These are phyloP conservation scores for Castanea crenata DNA, from an alignment of 306 rosid genomes.

Conservation along the genomic window DNA sequence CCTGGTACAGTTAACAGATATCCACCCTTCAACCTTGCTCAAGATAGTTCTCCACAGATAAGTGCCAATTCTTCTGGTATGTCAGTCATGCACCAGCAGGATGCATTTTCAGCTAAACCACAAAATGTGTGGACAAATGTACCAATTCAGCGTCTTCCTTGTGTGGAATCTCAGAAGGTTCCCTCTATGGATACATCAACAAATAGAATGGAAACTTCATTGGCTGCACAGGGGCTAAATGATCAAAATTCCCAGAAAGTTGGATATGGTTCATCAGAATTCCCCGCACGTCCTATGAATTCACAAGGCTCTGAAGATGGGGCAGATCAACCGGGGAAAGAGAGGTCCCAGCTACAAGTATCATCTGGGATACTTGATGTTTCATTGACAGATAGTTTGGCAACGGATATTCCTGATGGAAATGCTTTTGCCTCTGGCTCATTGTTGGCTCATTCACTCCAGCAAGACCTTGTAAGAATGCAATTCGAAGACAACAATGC, in stretches of 20 bases:
- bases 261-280: constrained; percentile 26
- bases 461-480: constrained; percentile 31
- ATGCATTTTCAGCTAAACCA: constrained; percentile 24
- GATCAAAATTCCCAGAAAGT: constrained; percentile 26
- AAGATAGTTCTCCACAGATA: constrained; percentile 29
- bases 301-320: constrained; percentile 32
- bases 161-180: constrained; percentile 25
- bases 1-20: constrained; percentile 26
- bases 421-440: constrained; percentile 33
- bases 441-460: constrained; percentile 24
- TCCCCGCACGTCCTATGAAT: constrained; percentile 14
- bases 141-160: constrained; percentile 23
- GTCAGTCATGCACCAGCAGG: constrained; percentile 33
- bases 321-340: constrained; percentile 19
- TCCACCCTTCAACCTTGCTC: constrained; percentile 29
- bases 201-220: constrained; percentile 28
- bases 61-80: constrained; percentile 14
- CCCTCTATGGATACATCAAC: constrained; percentile 7
- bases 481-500: constrained; percentile 18
- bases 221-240: constrained; percentile 20
- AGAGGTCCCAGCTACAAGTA: constrained; percentile 13
- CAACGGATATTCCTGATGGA: constrained; percentile 32
- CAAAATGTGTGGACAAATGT: constrained; percentile 34
- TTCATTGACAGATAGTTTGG: constrained; percentile 18
- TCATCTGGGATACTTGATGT: constrained; percentile 20